Percentiles rank a stretch among this genome's conserved stretches.
phyloP scores from a whole-genome alignment of 129 eudicot species.

The Pulicaria dysenterica region DNA sequence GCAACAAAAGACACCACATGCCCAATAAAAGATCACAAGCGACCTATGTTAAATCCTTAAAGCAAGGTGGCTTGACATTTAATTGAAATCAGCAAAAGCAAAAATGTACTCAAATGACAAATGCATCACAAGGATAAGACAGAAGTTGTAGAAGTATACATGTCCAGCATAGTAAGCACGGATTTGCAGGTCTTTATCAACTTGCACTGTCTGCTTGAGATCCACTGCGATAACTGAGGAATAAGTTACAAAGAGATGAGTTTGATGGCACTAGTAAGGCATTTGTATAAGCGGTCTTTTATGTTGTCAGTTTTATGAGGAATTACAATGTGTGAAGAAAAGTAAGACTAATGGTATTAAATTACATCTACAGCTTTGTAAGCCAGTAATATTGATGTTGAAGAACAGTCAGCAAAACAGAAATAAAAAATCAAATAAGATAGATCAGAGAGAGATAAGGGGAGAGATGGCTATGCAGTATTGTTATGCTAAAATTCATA shows the following conservation, averaged over 20 bases:
- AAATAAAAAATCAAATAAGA: background rate
- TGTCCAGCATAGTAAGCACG: slow-evolving; percentile 98
- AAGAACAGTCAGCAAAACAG: background rate
- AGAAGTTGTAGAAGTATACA: slow-evolving; percentile 51
- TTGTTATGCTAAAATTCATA: background rate
- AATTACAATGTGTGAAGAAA: background rate
- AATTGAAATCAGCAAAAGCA: background rate
- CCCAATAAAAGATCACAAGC: no score
- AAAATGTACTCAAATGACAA: background rate
- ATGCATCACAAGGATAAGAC: slow-evolving; percentile 11
- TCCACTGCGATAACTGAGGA: slow-evolving; percentile 79
- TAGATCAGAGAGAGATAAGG: no score
- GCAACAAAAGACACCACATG: no score
- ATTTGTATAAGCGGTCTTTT: background rate
- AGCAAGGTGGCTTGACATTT: no score
- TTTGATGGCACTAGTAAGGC: background rate
- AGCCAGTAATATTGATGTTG: background rate
- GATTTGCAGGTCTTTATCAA: slow-evolving; percentile 87
- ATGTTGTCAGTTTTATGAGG: background rate
- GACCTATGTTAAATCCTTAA: no score
- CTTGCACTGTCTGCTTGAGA: slow-evolving; percentile 85
- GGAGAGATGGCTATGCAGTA: no score
- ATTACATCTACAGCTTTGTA: background rate
- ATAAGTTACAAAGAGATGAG: slow-evolving; percentile 10
- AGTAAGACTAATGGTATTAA: background rate